phyloP scores from a whole-genome alignment of 768 basidiomycete genomes.

The Auricularia cornea region DNA sequence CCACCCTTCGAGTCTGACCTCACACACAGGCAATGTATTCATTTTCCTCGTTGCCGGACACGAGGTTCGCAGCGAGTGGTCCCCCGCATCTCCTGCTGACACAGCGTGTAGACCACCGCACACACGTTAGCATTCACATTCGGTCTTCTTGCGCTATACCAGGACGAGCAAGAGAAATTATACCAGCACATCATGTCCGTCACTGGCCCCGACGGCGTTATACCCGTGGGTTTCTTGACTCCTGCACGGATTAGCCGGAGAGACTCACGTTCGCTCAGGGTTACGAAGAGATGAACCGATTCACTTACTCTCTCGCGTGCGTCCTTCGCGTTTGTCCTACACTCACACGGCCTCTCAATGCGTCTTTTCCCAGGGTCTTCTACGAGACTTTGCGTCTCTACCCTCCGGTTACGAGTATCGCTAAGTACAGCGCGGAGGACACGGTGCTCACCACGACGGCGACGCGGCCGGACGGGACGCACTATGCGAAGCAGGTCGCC shows the following conservation, averaged over 20 bases:
- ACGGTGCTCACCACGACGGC: conserved; percentile 11
- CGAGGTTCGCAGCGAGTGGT: conserved; percentile 3
- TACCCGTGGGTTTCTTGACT: background rate
- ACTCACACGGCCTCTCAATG: conserved; percentile 6
- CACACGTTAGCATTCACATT: conserved; percentile 16
- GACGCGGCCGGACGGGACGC: conserved; percentile 7
- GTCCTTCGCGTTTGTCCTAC: conserved; percentile 8
- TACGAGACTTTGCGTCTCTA: conserved; percentile 16
- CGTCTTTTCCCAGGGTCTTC: conserved; percentile 9
- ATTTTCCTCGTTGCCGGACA: conserved; percentile 19
- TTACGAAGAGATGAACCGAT: background rate
- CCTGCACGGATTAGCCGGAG: no score
- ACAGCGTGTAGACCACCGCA: conserved; percentile 13
- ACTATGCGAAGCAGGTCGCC: background rate
- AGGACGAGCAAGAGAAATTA: conserved; percentile 12
- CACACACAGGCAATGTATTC: conserved; percentile 9
- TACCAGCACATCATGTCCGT: conserved; percentile 5
- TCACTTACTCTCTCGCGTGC: background rate
- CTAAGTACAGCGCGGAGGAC: conserved; percentile 20
- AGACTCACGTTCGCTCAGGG: background rate
- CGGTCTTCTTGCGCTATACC: conserved; percentile 17
- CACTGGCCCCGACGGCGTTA: background rate
- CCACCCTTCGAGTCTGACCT: no score
- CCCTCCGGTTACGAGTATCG: conserved; percentile 16
- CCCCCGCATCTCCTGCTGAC: background rate